A percentile compares a stretch with the other conserved stretches of the same genome.
Conservation (phyloP, 2,329 filamentous ascomycete species). For the Ascochyta viciae-villosae region DNA sequence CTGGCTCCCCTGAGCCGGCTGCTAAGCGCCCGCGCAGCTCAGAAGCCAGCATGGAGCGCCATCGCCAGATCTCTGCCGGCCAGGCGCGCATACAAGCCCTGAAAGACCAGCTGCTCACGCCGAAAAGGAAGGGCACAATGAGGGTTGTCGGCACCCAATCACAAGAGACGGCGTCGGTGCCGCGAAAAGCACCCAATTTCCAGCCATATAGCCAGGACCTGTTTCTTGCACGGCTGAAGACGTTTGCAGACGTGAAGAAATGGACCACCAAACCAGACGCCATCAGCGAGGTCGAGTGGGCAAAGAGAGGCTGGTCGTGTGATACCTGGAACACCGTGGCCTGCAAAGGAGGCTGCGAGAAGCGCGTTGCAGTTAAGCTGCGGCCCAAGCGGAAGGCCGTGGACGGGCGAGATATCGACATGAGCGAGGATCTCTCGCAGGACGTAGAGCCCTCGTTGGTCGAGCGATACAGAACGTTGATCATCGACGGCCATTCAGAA, state of each 20-base stretch:
- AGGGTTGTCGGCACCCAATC: conserved; percentile 43
- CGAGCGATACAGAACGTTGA: conserved; percentile 75
- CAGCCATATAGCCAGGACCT: conserved; percentile 84
- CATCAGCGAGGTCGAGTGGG: conserved; percentile 92
- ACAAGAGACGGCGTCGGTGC: conserved; percentile 26
- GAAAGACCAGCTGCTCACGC: conserved; percentile 43
- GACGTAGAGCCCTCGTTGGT: conserved; percentile 70
- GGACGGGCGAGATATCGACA: conserved; percentile 57
- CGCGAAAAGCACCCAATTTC: conserved; percentile 68
- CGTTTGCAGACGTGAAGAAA: conserved; percentile 87
- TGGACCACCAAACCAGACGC: conserved; percentile 92
- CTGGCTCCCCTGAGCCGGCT: conserved; percentile 37
- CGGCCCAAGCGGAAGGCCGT: conserved; percentile 59
- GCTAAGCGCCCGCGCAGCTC: conserved; percentile 47
- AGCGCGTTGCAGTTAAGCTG: conserved; percentile 82
- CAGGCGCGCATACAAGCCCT: conserved; percentile 41
- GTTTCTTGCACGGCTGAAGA: conserved; percentile 81
- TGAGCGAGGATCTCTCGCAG: conserved; percentile 55
- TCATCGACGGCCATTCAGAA: conserved; percentile 77
- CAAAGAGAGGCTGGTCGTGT: conserved; percentile 90
- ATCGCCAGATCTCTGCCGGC: conserved; percentile 37
- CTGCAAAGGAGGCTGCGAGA: conserved; percentile 81
- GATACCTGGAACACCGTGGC: conserved; percentile 75
- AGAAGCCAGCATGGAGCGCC: conserved; percentile 35
- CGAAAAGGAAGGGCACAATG: conserved; percentile 36